Conservation (phyloP, 192 early-diverging fungal genomes). For the Mortierella claussenii region DNA sequence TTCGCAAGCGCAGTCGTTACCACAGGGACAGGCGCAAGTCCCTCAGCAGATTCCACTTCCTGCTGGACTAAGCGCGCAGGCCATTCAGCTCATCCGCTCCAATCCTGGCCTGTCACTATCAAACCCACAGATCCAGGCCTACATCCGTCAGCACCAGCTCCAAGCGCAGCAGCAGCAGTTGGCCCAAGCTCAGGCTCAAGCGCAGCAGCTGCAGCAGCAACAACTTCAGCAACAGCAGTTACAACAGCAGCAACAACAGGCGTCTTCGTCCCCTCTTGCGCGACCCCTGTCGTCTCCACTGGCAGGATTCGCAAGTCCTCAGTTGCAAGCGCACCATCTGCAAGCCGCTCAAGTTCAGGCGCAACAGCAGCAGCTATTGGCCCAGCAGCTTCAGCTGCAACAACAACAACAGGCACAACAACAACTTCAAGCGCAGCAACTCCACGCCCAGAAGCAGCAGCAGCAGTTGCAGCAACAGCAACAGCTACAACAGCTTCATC, state of each 20-base stretch:
- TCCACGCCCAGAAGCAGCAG: slow-evolving; percentile 51
- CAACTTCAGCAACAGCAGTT: slow-evolving; percentile 26
- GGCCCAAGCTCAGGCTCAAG: slow-evolving; percentile 5
- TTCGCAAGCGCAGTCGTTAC: slow-evolving; percentile 13
- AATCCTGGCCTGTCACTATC: slow-evolving; percentile 21
- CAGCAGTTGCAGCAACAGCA: slow-evolving; percentile 46
- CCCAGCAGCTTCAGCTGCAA: slow-evolving; percentile 39
- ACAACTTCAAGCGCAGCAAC: slow-evolving; percentile 47
- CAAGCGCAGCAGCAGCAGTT: slow-evolving; percentile 20
- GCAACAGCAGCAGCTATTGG: slow-evolving; percentile 33
- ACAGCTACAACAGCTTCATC: slow-evolving; percentile 21
- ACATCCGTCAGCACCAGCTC: slow-evolving; percentile 25
- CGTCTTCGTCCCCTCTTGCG: slow-evolving; percentile 41
- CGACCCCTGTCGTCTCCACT: slow-evolving; percentile 48
- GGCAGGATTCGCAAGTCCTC: slow-evolving; percentile 46
- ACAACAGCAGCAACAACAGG: slow-evolving; percentile 53
- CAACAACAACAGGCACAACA: slow-evolving; percentile 40
- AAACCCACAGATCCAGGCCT: slow-evolving; percentile 25
- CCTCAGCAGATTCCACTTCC: slow-evolving; percentile 24
- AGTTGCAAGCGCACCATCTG: slow-evolving; percentile 34
- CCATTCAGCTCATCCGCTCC: slow-evolving; percentile 18
- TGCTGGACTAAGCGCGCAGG: slow-evolving; percentile 25
- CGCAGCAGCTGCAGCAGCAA: slow-evolving; percentile 20
- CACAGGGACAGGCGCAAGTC: slow-evolving; percentile 19
- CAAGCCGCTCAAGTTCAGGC: slow-evolving; percentile 35